These are phyloP conservation scores for Nakazawaea sp. DNA, from an alignment of 805 yeast species.

Conservation along the genomic window DNA sequence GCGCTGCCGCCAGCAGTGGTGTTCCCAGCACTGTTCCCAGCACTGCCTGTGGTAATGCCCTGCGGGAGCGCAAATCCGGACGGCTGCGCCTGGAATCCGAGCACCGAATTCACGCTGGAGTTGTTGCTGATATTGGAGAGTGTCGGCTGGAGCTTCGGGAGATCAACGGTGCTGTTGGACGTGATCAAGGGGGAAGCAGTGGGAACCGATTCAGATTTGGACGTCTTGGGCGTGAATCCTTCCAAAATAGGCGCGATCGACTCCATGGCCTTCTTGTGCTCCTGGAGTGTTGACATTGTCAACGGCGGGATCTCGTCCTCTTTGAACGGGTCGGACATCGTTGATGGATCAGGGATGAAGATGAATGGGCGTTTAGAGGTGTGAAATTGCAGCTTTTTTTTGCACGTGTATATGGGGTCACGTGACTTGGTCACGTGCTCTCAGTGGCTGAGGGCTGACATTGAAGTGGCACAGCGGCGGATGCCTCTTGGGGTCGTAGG, in stretches of 20 bases:
- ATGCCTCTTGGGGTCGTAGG: too few species aligned
- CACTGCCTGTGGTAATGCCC: background rate
- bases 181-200: slow-evolving; percentile 11
- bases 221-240: slow-evolving; percentile 65
- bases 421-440: too few species aligned
- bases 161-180: slow-evolving; percentile 7
- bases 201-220: slow-evolving; percentile 28
- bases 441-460: too few species aligned
- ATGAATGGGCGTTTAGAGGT: too few species aligned
- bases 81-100: slow-evolving; percentile 1
- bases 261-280: slow-evolving; percentile 58
- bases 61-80: background rate
- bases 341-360: background rate
- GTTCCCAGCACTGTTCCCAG: slow-evolving; percentile 1
- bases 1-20: slow-evolving; percentile 5
- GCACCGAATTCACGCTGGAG: slow-evolving; percentile 8
- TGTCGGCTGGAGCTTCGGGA: slow-evolving; percentile 11
- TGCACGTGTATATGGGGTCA: too few species aligned
- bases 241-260: slow-evolving; percentile 76
- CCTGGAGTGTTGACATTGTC: slow-evolving; percentile 24
- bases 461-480: too few species aligned
- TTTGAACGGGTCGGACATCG: slow-evolving; percentile 4
- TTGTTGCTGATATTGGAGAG: slow-evolving; percentile 6
- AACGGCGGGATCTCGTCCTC: slow-evolving; percentile 19
- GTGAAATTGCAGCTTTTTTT: too few species aligned